Percentiles rank a stretch among this genome's conserved stretches.
These are phyloP conservation scores for Polygonum maritimum DNA, from an alignment of 148 eudicot species.

Conservation along the genomic window DNA sequence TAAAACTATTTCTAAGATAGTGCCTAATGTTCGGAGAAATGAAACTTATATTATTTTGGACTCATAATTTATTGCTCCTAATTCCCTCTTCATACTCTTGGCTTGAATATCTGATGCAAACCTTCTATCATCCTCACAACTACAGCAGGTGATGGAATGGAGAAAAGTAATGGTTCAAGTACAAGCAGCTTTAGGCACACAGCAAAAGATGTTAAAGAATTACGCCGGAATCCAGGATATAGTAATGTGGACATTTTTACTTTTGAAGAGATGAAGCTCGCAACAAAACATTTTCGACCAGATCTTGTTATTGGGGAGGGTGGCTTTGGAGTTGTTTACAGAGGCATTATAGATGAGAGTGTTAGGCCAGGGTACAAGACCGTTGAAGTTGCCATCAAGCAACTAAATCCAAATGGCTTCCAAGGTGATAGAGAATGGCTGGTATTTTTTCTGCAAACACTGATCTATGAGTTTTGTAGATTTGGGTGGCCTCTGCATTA, in stretches of 20 bases:
- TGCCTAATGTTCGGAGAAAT: neutral
- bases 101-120: conserved; percentile 20
- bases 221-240: conserved; percentile 59
- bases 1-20: neutral
- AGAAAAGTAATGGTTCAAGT: conserved; percentile 24
- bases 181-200: conserved; percentile 30
- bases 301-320: conserved; percentile 90
- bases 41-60: neutral
- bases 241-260: conserved; percentile 71
- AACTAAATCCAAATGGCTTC: conserved; percentile 74
- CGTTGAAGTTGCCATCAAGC: conserved; percentile 75
- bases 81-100: neutral
- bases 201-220: conserved; percentile 68
- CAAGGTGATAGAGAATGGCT: conserved; percentile 97
- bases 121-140: conserved; percentile 14
- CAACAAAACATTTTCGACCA: conserved; percentile 74
- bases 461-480: neutral
- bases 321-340: conserved; percentile 87
- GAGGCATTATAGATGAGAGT: conserved; percentile 58
- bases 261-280: conserved; percentile 75
- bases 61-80: neutral
- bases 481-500: neutral
- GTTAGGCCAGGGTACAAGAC: conserved; percentile 69
- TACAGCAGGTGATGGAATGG: conserved; percentile 17
- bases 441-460: conserved; percentile 28